phyloP scores from a whole-genome alignment of 2,329 filamentous ascomycete genomes.

The Polytolypa hystricis region DNA sequence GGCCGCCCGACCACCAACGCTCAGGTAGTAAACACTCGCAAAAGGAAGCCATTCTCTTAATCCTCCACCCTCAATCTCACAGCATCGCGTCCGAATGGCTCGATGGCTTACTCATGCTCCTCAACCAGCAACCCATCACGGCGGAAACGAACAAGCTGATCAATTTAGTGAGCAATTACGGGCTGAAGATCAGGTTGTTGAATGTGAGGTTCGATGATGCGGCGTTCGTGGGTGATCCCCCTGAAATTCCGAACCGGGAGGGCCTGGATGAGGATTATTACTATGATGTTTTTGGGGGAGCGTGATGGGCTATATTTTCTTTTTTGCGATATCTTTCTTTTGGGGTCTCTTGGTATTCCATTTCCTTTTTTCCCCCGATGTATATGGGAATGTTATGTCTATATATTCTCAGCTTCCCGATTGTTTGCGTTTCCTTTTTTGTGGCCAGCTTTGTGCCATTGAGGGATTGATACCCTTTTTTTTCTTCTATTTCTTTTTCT shows the following conservation, averaged over 20 bases:
- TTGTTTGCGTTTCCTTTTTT: not conserved
- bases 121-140: constrained; percentile 95
- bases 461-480: not conserved
- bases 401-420: too few relatives aligned
- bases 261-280: constrained; percentile 88
- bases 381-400: not conserved
- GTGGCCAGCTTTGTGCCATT: too few relatives aligned
- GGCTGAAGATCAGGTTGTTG: constrained; percentile 79
- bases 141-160: constrained; percentile 87
- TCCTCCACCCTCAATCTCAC: constrained; percentile 70
- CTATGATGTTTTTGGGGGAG: constrained; percentile 58
- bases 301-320: constrained; percentile 11
- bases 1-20: constrained; percentile 21
- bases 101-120: constrained; percentile 85
- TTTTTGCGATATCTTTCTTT: not conserved
- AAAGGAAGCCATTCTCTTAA: constrained; percentile 65
- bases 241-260: constrained; percentile 68
- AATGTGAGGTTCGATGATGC: constrained; percentile 84
- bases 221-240: constrained; percentile 55
- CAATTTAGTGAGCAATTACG: constrained; percentile 75
- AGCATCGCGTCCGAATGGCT: constrained; percentile 91
- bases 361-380: constrained; percentile 12
- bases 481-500: not conserved
- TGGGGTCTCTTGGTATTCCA: not conserved
- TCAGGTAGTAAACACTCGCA: constrained; percentile 19